These are phyloP conservation scores for Aphelidium insulamus DNA, from an alignment of 371 early-diverging fungal genomes.

Conservation along the genomic window DNA sequence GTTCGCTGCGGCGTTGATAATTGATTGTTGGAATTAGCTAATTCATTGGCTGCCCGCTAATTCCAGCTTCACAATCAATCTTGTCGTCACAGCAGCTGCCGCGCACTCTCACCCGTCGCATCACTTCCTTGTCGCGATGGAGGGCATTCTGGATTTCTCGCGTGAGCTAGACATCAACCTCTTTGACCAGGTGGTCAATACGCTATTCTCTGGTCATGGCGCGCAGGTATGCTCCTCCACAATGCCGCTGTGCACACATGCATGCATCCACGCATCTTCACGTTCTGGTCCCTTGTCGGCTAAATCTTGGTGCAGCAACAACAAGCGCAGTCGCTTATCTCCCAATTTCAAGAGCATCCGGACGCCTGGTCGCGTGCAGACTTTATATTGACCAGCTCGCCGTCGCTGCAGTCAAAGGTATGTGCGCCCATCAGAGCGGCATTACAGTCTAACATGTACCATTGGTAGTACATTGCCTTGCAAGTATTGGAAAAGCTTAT, in stretches of 20 bases:
- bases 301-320: conserved; percentile 32
- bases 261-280: background rate
- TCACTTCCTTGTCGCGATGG: too few species aligned
- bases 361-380: conserved; percentile 94
- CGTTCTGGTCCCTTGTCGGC: conserved; percentile 1
- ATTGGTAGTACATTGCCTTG: conserved; percentile 74
- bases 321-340: conserved; percentile 51
- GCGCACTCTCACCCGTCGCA: too few species aligned
- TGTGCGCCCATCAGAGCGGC: background rate
- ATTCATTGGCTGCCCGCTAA: too few species aligned
- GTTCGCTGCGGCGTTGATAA: too few species aligned
- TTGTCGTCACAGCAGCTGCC: too few species aligned
- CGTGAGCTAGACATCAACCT: conserved; percentile 62
- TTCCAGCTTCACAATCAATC: too few species aligned
- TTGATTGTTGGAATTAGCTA: too few species aligned
- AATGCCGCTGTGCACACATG: background rate
- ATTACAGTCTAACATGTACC: conserved; percentile 1
- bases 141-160: conserved; percentile 72
- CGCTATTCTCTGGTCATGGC: conserved; percentile 43
- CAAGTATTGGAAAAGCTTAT: conserved; percentile 90
- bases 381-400: conserved; percentile 70
- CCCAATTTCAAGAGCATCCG: conserved; percentile 90
- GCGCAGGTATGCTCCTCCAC: conserved; percentile 28
- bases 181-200: conserved; percentile 71
- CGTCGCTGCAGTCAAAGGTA: conserved; percentile 69